Evolutionary conservation across 495 filamentous ascomycete species (phyloP).

Genomic region (Hypoxylon fuscum): DNA sequence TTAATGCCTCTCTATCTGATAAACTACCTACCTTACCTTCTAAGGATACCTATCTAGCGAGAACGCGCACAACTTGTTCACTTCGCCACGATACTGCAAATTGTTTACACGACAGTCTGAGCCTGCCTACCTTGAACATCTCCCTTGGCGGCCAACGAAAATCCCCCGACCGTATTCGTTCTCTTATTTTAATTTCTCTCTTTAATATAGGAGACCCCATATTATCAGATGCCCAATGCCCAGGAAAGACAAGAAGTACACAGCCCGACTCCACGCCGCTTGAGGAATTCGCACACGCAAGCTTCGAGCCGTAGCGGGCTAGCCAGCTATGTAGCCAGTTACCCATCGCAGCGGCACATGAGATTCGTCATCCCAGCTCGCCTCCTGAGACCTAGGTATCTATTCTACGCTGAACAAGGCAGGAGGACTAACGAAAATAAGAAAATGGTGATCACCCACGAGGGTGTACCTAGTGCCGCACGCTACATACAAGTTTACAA

Average conservation of each 20-base stretch:
- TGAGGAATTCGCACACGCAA: too few species aligned
- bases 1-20: too few species aligned
- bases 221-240: too few species aligned
- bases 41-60: not conserved
- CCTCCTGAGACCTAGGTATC: not conserved
- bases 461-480: too few species aligned
- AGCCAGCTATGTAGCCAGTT: not conserved
- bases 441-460: slow-evolving; percentile 19
- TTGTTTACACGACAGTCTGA: slow-evolving; percentile 5
- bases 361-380: not conserved
- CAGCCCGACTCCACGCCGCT: too few species aligned
- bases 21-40: too few species aligned
- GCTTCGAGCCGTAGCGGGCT: not conserved
- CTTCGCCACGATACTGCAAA: slow-evolving; percentile 27
- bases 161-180: slow-evolving; percentile 27
- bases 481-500: not conserved
- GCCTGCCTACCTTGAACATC: not conserved
- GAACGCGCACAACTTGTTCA: slow-evolving; percentile 1
- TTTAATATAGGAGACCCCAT: too few species aligned
- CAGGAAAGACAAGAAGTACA: too few species aligned
- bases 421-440: slow-evolving; percentile 5
- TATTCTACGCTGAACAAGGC: not conserved
- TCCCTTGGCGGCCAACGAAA: not conserved
- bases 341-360: not conserved
- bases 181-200: slow-evolving; percentile 9